Base-by-base conservation (phyloP, 208 protist genomes). In the Crithidia bombi region DNA sequence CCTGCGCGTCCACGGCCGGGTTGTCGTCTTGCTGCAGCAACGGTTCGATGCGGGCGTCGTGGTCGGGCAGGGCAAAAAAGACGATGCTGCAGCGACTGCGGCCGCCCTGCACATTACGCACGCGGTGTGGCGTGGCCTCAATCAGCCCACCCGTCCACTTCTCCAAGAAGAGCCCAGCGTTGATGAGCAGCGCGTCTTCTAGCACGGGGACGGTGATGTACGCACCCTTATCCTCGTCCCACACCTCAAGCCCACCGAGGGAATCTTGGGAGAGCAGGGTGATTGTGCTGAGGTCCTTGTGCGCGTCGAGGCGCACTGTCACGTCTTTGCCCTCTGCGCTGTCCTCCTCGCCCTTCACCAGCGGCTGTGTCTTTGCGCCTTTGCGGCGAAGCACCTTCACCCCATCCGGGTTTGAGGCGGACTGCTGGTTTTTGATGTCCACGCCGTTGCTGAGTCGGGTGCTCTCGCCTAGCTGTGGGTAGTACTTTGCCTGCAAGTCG, bases 401-500 rank as follows among this genome's bases (percentile, higher is more conserved):
- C 12, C 90, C 90, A 17, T 65, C 52, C 10, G 86, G 87, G 72
- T 95, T 92, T 17, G 36, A 17, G n/a, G 63, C 69, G 17, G 85
- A 92, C 43, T 82, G 89, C 35, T 46, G 44, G 52, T 80, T 81
- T 36, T 82, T 73, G 5, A 92, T 83, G 19, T 76, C 71, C 12
- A 92, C 84, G 12, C 84, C 86, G 33, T 87, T 79, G 23, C 43
- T 59, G 30, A 80, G 49, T 11, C 86, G 78, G 36, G 65, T 58
- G 19, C 64, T 81, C 35, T 81, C 72, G 21, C 90, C 90, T 0
- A 93, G 52, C 47, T 44, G 70, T 17, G 90, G 90, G 78, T 95
- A 95, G 78, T 92, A 93, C 81, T 95, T 95, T 44, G 87, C 78
- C 79, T 95, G 86, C 72, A 95, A 52, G 66, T 95, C 86, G 70